Percentiles rank a stretch among this genome's conserved stretches.
These are phyloP conservation scores for Clarireedia monteithiana DNA, from an alignment of 2,329 filamentous ascomycete species.

Conservation along the genomic window DNA sequence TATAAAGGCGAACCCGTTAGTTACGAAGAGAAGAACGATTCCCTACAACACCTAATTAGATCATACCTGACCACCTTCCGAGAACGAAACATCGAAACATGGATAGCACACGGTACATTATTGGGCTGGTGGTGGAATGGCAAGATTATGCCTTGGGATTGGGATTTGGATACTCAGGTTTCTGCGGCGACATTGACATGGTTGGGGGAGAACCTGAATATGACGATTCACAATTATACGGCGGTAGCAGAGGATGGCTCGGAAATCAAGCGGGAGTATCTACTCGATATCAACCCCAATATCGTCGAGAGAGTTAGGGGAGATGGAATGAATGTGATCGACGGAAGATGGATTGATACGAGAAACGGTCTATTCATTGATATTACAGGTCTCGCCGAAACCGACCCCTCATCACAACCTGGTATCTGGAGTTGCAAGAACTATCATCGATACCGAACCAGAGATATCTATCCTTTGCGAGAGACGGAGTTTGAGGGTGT, in stretches of 20 bases:
- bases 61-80: constrained; percentile 65
- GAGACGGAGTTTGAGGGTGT: constrained; percentile 69
- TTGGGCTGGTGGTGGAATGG: constrained; percentile 88
- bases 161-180: constrained; percentile 77
- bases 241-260: constrained; percentile 34
- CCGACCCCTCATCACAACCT: constrained; percentile 48
- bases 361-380: constrained; percentile 74
- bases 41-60: constrained; percentile 61
- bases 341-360: constrained; percentile 75
- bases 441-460: constrained; percentile 59
- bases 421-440: constrained; percentile 77
- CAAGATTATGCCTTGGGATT: constrained; percentile 74
- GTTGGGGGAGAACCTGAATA: constrained; percentile 60
- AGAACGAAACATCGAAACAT: constrained; percentile 63
- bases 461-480: constrained; percentile 71
- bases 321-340: constrained; percentile 71
- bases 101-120: constrained; percentile 79
- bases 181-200: constrained; percentile 57
- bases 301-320: constrained; percentile 52
- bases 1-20: constrained; percentile 52
- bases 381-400: constrained; percentile 69
- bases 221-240: constrained; percentile 41
- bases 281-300: constrained; percentile 73
- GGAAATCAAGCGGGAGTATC: constrained; percentile 46
- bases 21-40: constrained; percentile 58